Percentiles rank a stretch among this genome's conserved stretches.
Evolutionary conservation across 225 moss, liverwort and hornwort species (phyloP).

Genomic region (Polytrichum formosum): DNA sequence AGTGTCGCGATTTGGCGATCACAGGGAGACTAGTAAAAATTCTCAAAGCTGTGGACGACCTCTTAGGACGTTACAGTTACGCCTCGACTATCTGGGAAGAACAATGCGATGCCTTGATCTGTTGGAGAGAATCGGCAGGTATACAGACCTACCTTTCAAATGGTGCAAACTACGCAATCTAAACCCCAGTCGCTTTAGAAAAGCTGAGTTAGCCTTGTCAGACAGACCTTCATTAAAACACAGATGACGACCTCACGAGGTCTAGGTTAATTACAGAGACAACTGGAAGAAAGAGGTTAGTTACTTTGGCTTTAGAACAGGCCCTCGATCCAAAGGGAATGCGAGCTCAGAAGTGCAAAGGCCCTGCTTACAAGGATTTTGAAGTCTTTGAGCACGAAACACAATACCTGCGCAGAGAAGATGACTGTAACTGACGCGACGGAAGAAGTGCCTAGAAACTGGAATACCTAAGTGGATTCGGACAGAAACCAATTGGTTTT

Average conservation of each 20-base stretch:
- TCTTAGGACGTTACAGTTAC: too few relatives aligned
- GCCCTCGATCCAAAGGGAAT: neutral
- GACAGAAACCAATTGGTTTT: constrained; percentile 1
- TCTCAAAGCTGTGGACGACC: too few relatives aligned
- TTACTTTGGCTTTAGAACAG: neutral
- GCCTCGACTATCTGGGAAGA: too few relatives aligned
- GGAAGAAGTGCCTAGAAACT: too few relatives aligned
- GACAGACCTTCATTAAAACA: neutral
- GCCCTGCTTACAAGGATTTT: neutral
- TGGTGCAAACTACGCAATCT: neutral
- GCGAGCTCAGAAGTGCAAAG: neutral
- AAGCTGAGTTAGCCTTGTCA: neutral
- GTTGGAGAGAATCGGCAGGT: too few relatives aligned
- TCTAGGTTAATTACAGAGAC: neutral
- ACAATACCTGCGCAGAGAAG: neutral
- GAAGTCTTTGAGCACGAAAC: neutral
- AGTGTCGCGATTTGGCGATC: neutral
- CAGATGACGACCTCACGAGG: too few relatives aligned
- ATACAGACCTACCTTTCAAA: too few relatives aligned
- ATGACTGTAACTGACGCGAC: neutral
- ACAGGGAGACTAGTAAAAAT: neutral
- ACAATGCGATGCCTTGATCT: too few relatives aligned
- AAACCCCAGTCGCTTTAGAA: neutral
- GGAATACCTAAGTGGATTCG: neutral
- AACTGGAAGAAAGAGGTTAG: neutral